phyloP scores from a whole-genome alignment of 352 stramenopile genomes.

The Pythium monospermum region DNA sequence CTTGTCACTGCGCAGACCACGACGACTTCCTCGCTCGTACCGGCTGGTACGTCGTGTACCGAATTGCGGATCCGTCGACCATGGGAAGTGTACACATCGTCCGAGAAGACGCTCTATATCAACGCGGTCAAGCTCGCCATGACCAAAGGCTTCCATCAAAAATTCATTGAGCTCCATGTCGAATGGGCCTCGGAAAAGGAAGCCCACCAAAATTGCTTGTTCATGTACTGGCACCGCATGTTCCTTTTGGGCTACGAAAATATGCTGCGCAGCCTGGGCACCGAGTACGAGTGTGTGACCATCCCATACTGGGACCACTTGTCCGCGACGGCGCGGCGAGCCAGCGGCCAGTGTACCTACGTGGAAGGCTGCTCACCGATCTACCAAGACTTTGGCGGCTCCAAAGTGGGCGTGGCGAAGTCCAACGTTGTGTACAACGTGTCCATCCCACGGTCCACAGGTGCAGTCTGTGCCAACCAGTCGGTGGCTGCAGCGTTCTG shows the following conservation, averaged over 20 bases:
- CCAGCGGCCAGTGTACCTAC: constrained; percentile 3
- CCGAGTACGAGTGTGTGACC: constrained; percentile 21
- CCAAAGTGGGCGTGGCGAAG: background rate
- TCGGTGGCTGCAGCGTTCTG: constrained; percentile 1
- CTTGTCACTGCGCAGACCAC: background rate
- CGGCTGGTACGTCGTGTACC: constrained; percentile 29
- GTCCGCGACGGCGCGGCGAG: background rate
- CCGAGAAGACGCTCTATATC: constrained; percentile 30
- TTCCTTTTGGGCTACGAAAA: constrained; percentile 28
- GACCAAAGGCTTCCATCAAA: constrained; percentile 20
- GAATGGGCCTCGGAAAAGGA: constrained; percentile 15
- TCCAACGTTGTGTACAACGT: constrained; percentile 4
- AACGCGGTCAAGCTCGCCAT: constrained; percentile 15
- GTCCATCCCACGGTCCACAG: background rate
- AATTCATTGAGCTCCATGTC: constrained; percentile 25
- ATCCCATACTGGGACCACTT: constrained; percentile 27
- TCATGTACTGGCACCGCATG: constrained; percentile 30
- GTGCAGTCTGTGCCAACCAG: background rate
- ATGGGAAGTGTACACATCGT: constrained; percentile 32
- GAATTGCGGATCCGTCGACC: constrained; percentile 35
- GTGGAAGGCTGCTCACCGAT: constrained; percentile 20
- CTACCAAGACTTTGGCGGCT: constrained; percentile 18
- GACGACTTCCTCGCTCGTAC: too few species aligned
- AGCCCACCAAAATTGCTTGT: constrained; percentile 18
- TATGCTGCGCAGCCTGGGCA: constrained; percentile 21